phyloP scores from a whole-genome alignment of 306 rosid genomes.

The Ceratonia siliqua region DNA sequence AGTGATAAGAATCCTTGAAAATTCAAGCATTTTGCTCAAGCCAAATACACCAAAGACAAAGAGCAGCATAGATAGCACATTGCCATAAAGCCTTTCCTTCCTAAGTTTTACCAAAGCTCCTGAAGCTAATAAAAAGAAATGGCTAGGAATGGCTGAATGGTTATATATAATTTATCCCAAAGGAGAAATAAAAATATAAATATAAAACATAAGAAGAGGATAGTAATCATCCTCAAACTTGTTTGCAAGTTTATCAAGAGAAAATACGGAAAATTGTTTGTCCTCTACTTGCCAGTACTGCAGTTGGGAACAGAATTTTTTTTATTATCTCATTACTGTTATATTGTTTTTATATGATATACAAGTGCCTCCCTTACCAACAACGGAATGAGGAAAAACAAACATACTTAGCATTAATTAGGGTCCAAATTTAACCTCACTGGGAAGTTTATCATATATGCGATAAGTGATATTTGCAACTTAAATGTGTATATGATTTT shows the following conservation, averaged over 20 bases:
- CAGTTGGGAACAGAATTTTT: background rate
- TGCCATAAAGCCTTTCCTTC: too few relatives aligned
- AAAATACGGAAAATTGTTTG: background rate
- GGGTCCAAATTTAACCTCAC: background rate
- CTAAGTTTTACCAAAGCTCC: too few relatives aligned
- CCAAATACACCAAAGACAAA: too few relatives aligned
- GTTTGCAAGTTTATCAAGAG: background rate
- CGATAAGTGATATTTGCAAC: background rate
- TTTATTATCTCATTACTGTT: background rate
- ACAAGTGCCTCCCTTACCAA: background rate
- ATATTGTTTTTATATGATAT: too few relatives aligned
- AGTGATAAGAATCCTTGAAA: background rate
- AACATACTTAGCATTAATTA: background rate
- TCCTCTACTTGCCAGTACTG: background rate
- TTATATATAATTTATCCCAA: too few relatives aligned
- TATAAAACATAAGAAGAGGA: background rate
- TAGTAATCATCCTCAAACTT: background rate
- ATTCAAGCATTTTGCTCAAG: too few relatives aligned
- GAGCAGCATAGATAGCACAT: too few relatives aligned
- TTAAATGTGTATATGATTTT: background rate
- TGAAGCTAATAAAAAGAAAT: too few relatives aligned
- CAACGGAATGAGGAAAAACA: background rate
- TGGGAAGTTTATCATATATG: background rate
- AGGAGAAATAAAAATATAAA: background rate
- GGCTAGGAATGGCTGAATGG: too few relatives aligned